phyloP scores from a whole-genome alignment of 306 rosid genomes.

The Mimosa bimucronata region DNA sequence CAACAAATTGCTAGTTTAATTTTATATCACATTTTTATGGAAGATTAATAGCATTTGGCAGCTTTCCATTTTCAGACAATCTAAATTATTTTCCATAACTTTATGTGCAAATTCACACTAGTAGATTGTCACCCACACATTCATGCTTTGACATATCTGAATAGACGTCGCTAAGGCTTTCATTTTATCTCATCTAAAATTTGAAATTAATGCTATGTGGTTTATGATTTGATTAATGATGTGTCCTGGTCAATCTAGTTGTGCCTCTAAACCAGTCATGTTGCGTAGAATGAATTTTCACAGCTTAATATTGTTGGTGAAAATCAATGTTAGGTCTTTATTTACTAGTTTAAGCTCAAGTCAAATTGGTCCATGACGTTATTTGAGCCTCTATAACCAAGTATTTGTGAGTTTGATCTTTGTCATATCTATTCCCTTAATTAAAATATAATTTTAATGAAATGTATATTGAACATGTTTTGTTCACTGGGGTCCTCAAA shows the following conservation, averaged over 20 bases:
- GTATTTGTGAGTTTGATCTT: not conserved
- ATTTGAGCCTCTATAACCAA: not conserved
- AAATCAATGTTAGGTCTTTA: not conserved
- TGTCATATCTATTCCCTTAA: not conserved
- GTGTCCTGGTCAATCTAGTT: no score
- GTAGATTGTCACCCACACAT: no score
- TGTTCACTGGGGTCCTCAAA: not conserved
- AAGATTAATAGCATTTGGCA: not conserved
- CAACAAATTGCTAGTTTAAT: no score
- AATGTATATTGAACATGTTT: not conserved
- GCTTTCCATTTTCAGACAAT: conserved; percentile 10
- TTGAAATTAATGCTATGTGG: not conserved
- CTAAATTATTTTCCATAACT: no score
- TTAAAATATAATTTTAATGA: not conserved
- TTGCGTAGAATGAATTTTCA: conserved; percentile 21
- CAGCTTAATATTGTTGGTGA: not conserved
- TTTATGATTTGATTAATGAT: not conserved
- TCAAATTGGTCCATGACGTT: no score
- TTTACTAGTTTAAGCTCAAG: no score
- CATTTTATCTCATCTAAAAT: no score
- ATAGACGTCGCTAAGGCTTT: no score
- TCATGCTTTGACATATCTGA: no score
- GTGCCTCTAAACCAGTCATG: not conserved
- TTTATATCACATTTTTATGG: no score
- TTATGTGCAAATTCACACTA: no score